These are phyloP conservation scores for Lyophyllum semitale DNA, from an alignment of 768 basidiomycete genomes.

Conservation along the genomic window DNA sequence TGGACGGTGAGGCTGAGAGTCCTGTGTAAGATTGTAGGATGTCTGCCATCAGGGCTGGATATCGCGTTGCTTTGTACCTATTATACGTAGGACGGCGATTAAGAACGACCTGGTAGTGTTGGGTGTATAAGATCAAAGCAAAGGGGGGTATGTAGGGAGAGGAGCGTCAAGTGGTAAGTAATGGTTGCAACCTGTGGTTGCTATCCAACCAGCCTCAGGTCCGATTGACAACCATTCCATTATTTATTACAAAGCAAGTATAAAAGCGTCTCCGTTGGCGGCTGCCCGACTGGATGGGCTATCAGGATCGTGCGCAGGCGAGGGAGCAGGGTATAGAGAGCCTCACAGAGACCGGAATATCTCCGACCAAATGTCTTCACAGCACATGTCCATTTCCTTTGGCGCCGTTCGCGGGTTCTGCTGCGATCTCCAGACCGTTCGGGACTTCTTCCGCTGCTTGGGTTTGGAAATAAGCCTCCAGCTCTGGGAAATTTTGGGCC, in stretches of 20 bases:
- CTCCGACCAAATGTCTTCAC: not conserved
- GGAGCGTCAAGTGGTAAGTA: not conserved
- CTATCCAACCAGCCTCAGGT: constrained; percentile 10
- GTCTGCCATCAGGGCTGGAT: constrained; percentile 41
- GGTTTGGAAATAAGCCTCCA: constrained; percentile 37
- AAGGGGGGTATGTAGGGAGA: not conserved
- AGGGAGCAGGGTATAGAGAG: not conserved
- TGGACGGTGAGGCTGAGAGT: constrained; percentile 47
- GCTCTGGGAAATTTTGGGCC: constrained; percentile 70
- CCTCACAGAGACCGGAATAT: not conserved
- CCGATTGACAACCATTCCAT: constrained; percentile 14
- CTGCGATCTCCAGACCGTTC: not conserved
- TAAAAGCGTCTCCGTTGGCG: too few relatives aligned
- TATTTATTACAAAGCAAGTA: constrained; percentile 16
- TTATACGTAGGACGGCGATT: constrained; percentile 7
- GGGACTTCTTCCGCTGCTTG: constrained; percentile 9
- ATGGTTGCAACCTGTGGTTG: constrained; percentile 2
- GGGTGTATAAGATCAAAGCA: not conserved
- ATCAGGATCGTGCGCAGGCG: not conserved
- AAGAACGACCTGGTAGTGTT: not conserved
- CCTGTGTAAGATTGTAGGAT: constrained; percentile 47
- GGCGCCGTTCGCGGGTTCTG: constrained; percentile 3
- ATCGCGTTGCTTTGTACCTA: not conserved
- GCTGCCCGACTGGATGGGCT: not conserved
- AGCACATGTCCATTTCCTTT: constrained; percentile 4